Conservation (phyloP, 305 asterid species). For the Fraxinus ornus region DNA sequence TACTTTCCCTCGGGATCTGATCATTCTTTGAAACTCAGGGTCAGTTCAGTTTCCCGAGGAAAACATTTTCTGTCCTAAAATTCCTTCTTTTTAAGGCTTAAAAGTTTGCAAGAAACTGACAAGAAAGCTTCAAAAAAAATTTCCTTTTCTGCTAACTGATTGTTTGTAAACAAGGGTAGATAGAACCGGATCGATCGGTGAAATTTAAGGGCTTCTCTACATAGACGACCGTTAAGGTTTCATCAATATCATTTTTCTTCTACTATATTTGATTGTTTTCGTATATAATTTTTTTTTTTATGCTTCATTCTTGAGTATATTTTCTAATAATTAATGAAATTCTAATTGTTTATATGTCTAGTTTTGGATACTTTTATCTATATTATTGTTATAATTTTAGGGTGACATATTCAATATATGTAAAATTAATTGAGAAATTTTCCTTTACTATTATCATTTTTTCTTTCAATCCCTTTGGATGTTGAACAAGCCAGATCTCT, state of each 20-base stretch:
- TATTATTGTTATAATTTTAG: neutral
- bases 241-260: slow-evolving; percentile 6
- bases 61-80: slow-evolving; percentile 9
- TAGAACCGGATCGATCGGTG: slow-evolving; percentile 27
- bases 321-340: neutral
- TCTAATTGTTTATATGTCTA: neutral
- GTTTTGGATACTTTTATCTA: neutral
- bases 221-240: slow-evolving; percentile 30
- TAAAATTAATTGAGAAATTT: neutral
- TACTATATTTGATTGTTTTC: neutral
- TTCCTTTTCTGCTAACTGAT: neutral
- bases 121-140: neutral
- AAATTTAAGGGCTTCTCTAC: slow-evolving; percentile 2
- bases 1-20: slow-evolving; percentile 45
- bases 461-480: neutral
- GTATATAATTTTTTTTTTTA: neutral
- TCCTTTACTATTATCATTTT: neutral
- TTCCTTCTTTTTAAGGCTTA: slow-evolving; percentile 33
- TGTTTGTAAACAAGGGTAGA: slow-evolving; percentile 8
- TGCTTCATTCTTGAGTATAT: neutral
- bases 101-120: slow-evolving; percentile 33
- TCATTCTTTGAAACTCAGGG: slow-evolving; percentile 23
- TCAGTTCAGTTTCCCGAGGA: slow-evolving; percentile 58
- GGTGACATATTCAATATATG: neutral
- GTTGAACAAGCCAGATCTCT: neutral